Evolutionary conservation across 495 filamentous ascomycete species (phyloP).

Genomic region (Penicillium soppii): DNA sequence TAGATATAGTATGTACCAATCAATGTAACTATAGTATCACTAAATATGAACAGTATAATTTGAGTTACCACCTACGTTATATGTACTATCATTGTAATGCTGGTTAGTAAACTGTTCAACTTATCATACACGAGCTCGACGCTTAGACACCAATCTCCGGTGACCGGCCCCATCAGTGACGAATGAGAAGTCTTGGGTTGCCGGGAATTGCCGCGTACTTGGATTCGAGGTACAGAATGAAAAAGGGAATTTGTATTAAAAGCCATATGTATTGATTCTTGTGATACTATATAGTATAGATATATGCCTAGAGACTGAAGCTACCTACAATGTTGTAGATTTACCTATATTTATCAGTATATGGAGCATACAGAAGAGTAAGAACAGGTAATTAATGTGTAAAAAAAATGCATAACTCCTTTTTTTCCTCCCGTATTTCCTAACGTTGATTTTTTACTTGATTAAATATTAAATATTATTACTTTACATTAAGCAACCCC

Average conservation of each 20-base stretch:
- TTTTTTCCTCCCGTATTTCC: background rate
- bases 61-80: too few species aligned
- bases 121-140: slow-evolving; percentile 6
- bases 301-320: too few species aligned
- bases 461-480: background rate
- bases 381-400: too few species aligned
- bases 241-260: background rate
- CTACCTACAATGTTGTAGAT: too few species aligned
- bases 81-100: too few species aligned
- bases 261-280: background rate
- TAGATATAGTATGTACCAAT: too few species aligned
- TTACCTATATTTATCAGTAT: too few species aligned
- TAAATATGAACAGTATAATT: too few species aligned
- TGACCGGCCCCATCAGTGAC: slow-evolving; percentile 16
- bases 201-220: slow-evolving; percentile 25
- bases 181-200: slow-evolving; percentile 10
- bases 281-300: background rate
- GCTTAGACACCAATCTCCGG: slow-evolving; percentile 28
- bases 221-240: background rate
- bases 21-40: too few species aligned
- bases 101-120: background rate
- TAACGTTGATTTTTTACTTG: background rate
- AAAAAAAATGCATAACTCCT: background rate
- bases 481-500: too few species aligned
- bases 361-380: too few species aligned